Evolutionary conservation across 2,329 filamentous ascomycete genomes (phyloP).

Genomic region (Trichoderma endophyticum): DNA sequence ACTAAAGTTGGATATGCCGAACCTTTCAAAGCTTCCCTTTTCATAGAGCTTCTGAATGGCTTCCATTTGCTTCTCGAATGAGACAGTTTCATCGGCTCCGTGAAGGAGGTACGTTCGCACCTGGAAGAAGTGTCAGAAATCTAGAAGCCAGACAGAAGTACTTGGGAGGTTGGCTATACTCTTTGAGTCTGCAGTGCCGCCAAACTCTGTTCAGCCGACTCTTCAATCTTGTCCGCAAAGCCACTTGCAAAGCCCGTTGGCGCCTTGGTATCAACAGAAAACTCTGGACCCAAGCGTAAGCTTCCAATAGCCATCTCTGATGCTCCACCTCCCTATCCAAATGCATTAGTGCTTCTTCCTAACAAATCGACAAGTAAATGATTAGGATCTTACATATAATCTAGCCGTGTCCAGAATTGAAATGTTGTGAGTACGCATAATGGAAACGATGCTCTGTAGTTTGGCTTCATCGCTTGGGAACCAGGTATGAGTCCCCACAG

Average conservation of each 20-base stretch:
- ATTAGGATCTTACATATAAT: background rate
- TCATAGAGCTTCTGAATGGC: conserved; percentile 61
- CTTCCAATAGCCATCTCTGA: conserved; percentile 7
- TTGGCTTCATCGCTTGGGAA: background rate
- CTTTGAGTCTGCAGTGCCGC: background rate
- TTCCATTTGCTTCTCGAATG: conserved; percentile 60
- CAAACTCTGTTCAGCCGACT: conserved; percentile 8
- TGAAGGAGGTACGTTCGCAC: conserved; percentile 59
- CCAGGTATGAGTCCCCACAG: conserved; percentile 8
- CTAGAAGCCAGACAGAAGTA: background rate
- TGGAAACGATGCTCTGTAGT: background rate
- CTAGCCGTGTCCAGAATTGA: background rate
- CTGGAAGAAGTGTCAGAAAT: conserved; percentile 17
- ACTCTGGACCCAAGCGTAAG: background rate
- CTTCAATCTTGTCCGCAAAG: background rate
- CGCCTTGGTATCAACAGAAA: conserved; percentile 14
- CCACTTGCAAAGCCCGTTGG: background rate
- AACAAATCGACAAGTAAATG: background rate
- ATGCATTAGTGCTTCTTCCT: background rate
- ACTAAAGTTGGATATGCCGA: conserved; percentile 45
- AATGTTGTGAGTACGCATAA: conserved; percentile 7
- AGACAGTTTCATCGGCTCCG: conserved; percentile 45
- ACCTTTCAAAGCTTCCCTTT: conserved; percentile 38
- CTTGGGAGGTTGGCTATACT: background rate
- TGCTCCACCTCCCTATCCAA: background rate